phyloP scores from a whole-genome alignment of 768 basidiomycete genomes.

The Agaricus subrufescens region DNA sequence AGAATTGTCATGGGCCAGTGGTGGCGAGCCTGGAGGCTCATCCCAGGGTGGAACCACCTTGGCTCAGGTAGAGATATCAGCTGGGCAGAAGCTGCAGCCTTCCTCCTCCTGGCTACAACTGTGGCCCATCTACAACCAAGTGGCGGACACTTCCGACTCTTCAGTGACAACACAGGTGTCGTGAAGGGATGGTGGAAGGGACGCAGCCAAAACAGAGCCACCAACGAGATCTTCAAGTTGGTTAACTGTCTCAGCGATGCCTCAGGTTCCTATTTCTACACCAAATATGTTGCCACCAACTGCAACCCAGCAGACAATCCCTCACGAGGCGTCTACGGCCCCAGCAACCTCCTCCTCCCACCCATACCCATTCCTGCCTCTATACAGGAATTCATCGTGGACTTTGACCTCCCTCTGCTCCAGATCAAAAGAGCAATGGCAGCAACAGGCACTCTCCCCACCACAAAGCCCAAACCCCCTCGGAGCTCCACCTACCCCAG shows the following conservation, averaged over 20 bases:
- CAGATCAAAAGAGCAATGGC: background rate
- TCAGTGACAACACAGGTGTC: slow-evolving; percentile 29
- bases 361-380: slow-evolving; percentile 20
- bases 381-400: slow-evolving; percentile 20
- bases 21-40: slow-evolving; percentile 17
- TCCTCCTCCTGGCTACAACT: slow-evolving; percentile 28
- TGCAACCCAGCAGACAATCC: slow-evolving; percentile 34
- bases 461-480: background rate
- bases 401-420: slow-evolving; percentile 14
- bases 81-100: slow-evolving; percentile 39
- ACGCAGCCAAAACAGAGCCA: slow-evolving; percentile 21
- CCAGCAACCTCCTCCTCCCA: slow-evolving; percentile 22
- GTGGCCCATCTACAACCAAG: background rate
- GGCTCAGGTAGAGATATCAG: slow-evolving; percentile 27
- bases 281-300: slow-evolving; percentile 27
- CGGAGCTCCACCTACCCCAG: no score
- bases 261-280: slow-evolving; percentile 15
- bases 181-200: slow-evolving; percentile 32
- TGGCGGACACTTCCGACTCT: slow-evolving; percentile 15
- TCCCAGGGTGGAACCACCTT: slow-evolving; percentile 17
- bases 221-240: slow-evolving; percentile 23
- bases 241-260: background rate
- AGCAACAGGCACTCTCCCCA: background rate
- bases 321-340: slow-evolving; percentile 27
- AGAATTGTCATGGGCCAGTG: background rate